Evolutionary conservation across 495 filamentous ascomycete genomes (phyloP).

Genomic region (Hypoxylon fuscum): DNA sequence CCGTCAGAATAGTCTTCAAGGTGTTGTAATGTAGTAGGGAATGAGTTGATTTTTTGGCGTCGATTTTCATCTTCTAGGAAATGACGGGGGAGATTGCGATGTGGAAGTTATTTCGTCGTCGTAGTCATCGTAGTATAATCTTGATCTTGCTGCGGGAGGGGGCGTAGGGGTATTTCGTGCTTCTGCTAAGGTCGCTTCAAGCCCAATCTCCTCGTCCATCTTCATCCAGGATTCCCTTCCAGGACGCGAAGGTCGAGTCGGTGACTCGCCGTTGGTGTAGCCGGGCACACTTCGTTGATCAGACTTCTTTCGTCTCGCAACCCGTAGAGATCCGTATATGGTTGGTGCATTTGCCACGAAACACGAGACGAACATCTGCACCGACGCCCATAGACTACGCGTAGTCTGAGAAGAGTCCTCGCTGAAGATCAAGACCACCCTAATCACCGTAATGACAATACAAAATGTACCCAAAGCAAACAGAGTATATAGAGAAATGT

Average conservation of each 20-base stretch:
- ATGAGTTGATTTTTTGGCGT: background rate
- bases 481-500: constrained; percentile 49
- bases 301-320: constrained; percentile 29
- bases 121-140: no score
- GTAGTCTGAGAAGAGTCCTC: constrained; percentile 49
- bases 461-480: constrained; percentile 56
- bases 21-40: no score
- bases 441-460: constrained; percentile 52
- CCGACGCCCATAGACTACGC: constrained; percentile 53
- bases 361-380: constrained; percentile 54
- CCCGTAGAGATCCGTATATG: constrained; percentile 48
- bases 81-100: constrained; percentile 7
- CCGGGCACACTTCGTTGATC: constrained; percentile 9
- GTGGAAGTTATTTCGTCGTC: constrained; percentile 10
- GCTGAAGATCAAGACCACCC: constrained; percentile 46
- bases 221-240: constrained; percentile 38
- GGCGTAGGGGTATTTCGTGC: constrained; percentile 1
- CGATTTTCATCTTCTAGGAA: background rate
- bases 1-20: background rate
- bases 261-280: constrained; percentile 10
- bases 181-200: background rate
- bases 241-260: constrained; percentile 16
- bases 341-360: constrained; percentile 57
- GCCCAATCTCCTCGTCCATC: constrained; percentile 33
- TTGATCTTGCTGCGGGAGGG: constrained; percentile 1